These are phyloP conservation scores for Fusarium pseudograminearum DNA, from an alignment of 2,329 filamentous ascomycete species.

Conservation along the genomic window DNA sequence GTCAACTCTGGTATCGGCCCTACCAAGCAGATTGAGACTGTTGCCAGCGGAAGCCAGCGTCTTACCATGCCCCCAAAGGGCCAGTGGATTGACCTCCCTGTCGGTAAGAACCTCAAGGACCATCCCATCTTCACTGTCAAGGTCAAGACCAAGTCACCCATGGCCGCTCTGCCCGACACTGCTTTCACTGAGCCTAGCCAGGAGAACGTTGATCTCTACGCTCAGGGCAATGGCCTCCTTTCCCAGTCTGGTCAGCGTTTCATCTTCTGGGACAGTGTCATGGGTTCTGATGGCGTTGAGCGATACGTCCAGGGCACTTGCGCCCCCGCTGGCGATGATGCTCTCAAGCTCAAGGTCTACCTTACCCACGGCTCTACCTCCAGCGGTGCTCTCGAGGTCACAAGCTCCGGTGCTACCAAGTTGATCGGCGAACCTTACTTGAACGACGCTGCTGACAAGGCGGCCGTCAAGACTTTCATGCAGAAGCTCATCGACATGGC, in stretches of 20 bases:
- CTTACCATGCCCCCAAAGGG: conserved; percentile 62
- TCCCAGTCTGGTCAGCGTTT: conserved; percentile 61
- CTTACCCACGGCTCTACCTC: conserved; percentile 64
- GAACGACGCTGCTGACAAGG: conserved; percentile 53
- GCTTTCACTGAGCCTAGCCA: conserved; percentile 46
- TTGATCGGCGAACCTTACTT: conserved; percentile 55
- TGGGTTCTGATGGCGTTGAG: conserved; percentile 54
- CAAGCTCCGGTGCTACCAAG: conserved; percentile 55
- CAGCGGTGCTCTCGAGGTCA: conserved; percentile 58
- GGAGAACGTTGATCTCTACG: conserved; percentile 51
- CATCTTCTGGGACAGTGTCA: conserved; percentile 61
- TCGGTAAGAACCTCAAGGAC: conserved; percentile 70
- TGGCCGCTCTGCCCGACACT: conserved; percentile 50
- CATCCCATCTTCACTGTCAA: conserved; percentile 59
- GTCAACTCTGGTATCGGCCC: conserved; percentile 73
- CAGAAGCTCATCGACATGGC: conserved; percentile 74
- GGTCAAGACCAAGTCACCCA: conserved; percentile 57
- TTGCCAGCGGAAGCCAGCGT: conserved; percentile 63
- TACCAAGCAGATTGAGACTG: conserved; percentile 66
- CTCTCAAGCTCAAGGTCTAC: conserved; percentile 62
- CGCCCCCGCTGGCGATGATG: conserved; percentile 56
- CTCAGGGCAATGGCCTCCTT: conserved; percentile 55
- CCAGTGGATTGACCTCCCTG: conserved; percentile 69
- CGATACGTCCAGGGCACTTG: conserved; percentile 60
- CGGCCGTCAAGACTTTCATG: conserved; percentile 61